Evolutionary conservation across 768 basidiomycete species (phyloP).

Genomic region (Lentinula detonsa): DNA sequence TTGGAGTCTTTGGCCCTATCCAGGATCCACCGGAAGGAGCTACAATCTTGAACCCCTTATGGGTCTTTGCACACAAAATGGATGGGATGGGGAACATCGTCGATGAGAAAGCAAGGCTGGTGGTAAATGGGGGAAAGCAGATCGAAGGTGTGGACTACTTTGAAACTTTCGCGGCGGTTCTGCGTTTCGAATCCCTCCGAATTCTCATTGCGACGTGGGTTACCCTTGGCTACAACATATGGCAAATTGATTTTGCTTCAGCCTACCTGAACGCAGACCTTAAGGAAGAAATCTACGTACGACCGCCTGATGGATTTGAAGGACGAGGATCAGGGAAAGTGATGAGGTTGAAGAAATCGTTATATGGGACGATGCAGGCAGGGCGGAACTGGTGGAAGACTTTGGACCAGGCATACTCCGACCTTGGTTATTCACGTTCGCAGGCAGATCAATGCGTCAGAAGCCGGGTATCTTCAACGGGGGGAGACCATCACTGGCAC

Average conservation of each 20-base stretch:
- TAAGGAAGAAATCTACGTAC: too few species aligned
- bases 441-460: slow-evolving; percentile 8
- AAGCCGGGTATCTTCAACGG: not conserved
- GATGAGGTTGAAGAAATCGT: too few species aligned
- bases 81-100: not conserved
- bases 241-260: too few species aligned
- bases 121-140: slow-evolving; percentile 24
- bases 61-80: slow-evolving; percentile 4
- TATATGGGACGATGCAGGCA: not conserved
- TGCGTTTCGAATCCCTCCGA: too few species aligned
- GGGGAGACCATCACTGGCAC: slow-evolving; percentile 8
- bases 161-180: slow-evolving; percentile 19
- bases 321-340: too few species aligned
- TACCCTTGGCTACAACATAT: too few species aligned
- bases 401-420: not conserved
- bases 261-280: too few species aligned
- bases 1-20: not conserved
- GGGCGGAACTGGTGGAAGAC: slow-evolving; percentile 8
- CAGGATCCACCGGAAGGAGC: not conserved
- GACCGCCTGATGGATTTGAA: too few species aligned
- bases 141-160: slow-evolving; percentile 23
- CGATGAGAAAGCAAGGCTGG: slow-evolving; percentile 12
- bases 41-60: not conserved
- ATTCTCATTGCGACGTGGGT: too few species aligned
- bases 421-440: slow-evolving; percentile 3